Evolutionary conservation across 495 filamentous ascomycete species (phyloP).

Genomic region (Tuber indicum): DNA sequence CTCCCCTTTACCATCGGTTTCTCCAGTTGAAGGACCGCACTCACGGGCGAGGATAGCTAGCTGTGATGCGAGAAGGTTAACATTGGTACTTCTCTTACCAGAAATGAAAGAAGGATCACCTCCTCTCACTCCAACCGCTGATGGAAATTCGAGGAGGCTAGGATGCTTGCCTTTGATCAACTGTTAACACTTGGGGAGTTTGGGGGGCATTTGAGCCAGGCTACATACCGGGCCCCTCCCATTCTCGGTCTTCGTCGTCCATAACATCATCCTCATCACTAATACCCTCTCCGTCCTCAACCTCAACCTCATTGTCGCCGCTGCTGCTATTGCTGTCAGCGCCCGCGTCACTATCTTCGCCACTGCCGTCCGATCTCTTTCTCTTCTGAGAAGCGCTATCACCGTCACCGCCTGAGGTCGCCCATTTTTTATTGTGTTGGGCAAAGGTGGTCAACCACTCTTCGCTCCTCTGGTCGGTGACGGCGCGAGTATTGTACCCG

Average conservation of each 20-base stretch:
- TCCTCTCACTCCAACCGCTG: conserved; percentile 2
- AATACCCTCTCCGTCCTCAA: not conserved
- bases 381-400: not conserved
- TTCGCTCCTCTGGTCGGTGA: conserved; percentile 82
- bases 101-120: conserved; percentile 4
- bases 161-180: conserved; percentile 1
- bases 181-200: not conserved
- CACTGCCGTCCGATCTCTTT: conserved; percentile 9
- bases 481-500: conserved; percentile 78
- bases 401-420: conserved; percentile 50
- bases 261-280: not conserved
- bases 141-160: conserved; percentile 2
- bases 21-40: not conserved
- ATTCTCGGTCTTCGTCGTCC: not conserved
- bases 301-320: not conserved
- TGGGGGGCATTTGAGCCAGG: not conserved
- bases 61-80: conserved; percentile 2
- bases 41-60: not conserved
- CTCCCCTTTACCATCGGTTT: not conserved
- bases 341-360: not conserved
- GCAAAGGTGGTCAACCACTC: conserved; percentile 81
- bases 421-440: conserved; percentile 71
- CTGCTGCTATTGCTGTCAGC: not conserved
- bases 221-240: conserved; percentile 3
- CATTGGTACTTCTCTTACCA: conserved; percentile 4